Conservation (phyloP, 257 asterid species). For the Verbena officinalis region DNA sequence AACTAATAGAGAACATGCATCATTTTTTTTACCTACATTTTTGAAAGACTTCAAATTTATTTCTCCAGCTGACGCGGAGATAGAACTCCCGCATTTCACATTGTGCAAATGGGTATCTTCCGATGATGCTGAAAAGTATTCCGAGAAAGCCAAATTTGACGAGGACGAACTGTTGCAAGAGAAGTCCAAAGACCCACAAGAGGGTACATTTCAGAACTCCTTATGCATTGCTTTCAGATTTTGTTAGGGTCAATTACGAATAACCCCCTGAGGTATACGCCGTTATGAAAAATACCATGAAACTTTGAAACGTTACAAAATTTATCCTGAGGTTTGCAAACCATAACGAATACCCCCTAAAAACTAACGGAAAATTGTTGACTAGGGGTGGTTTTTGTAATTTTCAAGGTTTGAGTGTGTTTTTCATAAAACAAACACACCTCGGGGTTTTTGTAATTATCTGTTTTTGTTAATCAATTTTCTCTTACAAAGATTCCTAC, state of each 20-base stretch:
- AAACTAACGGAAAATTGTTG: too few relatives aligned
- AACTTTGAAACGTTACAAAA: too few relatives aligned
- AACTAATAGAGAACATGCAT: slow-evolving; percentile 8
- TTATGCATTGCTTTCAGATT: slow-evolving; percentile 22
- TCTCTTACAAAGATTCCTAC: neutral
- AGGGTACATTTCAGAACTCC: slow-evolving; percentile 36
- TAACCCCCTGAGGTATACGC: too few relatives aligned
- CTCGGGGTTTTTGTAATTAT: too few relatives aligned
- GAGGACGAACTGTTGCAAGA: slow-evolving; percentile 47
- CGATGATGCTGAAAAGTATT: slow-evolving; percentile 40
- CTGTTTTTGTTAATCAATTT: neutral
- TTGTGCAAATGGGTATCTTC: slow-evolving; percentile 73
- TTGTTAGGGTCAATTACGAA: too few relatives aligned
- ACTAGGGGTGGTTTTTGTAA: too few relatives aligned
- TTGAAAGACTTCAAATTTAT: slow-evolving; percentile 17
- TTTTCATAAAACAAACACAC: too few relatives aligned
- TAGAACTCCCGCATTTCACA: slow-evolving; percentile 47
- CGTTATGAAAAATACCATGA: too few relatives aligned
- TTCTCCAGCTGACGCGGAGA: slow-evolving; percentile 38
- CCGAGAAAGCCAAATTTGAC: slow-evolving; percentile 43
- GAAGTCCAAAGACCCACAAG: slow-evolving; percentile 38
- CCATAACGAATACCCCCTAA: too few relatives aligned
- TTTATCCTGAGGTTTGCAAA: too few relatives aligned
- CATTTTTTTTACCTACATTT: neutral
- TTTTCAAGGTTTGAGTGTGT: too few relatives aligned